Evolutionary conservation across 352 stramenopile genomes (phyloP).

Genomic region (Blastocystis sp.): DNA sequence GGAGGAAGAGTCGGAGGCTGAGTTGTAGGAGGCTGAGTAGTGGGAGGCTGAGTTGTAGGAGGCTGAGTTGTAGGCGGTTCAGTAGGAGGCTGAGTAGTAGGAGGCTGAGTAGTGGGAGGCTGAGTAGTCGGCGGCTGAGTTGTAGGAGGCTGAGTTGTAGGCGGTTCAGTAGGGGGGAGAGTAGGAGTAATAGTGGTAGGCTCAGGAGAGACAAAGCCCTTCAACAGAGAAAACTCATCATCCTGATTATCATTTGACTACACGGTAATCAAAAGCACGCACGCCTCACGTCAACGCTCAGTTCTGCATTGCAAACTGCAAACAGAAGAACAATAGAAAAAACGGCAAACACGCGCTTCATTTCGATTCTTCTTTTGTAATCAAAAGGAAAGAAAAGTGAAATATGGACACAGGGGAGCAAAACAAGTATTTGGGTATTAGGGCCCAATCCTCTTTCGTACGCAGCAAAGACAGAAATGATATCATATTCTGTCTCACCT

Average conservation of each 20-base stretch:
- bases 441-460: too few relatives aligned
- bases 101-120: background rate
- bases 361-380: background rate
- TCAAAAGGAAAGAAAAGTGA: background rate
- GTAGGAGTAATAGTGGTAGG: constrained; percentile 50
- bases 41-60: constrained; percentile 9
- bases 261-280: background rate
- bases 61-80: background rate
- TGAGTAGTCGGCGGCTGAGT: background rate
- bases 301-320: background rate
- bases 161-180: constrained; percentile 2
- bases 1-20: background rate
- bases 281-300: background rate
- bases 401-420: too few relatives aligned
- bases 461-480: too few relatives aligned
- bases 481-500: too few relatives aligned
- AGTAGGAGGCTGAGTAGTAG: background rate
- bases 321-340: background rate
- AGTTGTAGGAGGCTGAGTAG: constrained; percentile 4
- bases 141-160: constrained; percentile 39
- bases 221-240: too few relatives aligned
- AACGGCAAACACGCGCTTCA: background rate
- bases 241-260: background rate
- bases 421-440: too few relatives aligned
- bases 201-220: background rate